Evolutionary conservation across 163 green algal genomes (phyloP), one percentile per base, ranked within the genome.

Genomic region (Chloroidium sp.): DNA sequence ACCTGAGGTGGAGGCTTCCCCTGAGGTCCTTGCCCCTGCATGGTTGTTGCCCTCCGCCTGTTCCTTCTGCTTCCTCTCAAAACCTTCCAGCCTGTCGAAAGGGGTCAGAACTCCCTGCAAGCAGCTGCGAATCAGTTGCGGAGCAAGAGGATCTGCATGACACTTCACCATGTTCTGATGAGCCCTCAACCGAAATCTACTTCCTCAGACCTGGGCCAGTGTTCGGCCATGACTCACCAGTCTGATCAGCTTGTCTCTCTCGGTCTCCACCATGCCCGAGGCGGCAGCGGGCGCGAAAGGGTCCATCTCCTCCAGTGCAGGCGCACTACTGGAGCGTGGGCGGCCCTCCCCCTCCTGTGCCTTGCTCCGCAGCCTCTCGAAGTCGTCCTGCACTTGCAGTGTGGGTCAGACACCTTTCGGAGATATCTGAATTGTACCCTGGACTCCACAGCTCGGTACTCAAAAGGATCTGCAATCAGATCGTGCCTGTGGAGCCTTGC

Each of bases 201-300:
- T 36, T 36, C 36, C 36, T 36, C 36, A 36, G 36, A 36, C 36
- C 36, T 36, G 36, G 36, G 36, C 36, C 36, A 36, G 36, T 36
- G 36, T 36, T 36, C 36, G 36, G 36, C 36, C 36, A 36, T 36
- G 36, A 36, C 36, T 36, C 36, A 90, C 87, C 62, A 90, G 84
- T 0, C 95, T 88, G 78, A 98, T 97, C 2, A 97, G 84, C 1
- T 92, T 83, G 82, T 98, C 95, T 0, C 94, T 81, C 82, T 98
- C 93, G 2, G 92, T 97, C 84, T 97, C 94, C 58, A 94, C 89
- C 69, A 97, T 79, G 2, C 69, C 86, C 1, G 57, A 78, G 59
- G 3, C 75, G 68, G 57, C 62, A 12, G 62, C 79, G 3, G 59
- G 13, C 58, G 75, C 72, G 6, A 60, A 57, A 77, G 67, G 36